A percentile compares a stretch with the other conserved stretches of the same genome.
phyloP scores from a whole-genome alignment of 1,139 yeast genomes.

The Saccharomyces hybrid region DNA sequence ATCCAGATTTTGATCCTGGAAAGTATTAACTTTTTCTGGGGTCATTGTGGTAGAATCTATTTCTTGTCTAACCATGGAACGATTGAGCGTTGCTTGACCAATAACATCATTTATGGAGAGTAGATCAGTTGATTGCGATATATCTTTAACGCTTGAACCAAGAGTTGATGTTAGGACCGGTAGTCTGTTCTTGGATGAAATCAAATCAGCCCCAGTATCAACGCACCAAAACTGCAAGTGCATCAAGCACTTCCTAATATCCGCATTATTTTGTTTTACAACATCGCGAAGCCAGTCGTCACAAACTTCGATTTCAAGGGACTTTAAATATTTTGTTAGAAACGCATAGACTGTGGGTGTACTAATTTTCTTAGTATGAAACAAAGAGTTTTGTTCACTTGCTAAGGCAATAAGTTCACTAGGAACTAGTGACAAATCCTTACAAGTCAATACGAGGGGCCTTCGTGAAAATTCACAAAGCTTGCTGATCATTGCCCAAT shows the following conservation, averaged over 20 bases:
- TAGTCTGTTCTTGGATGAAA: constrained; percentile 33
- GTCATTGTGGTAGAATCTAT: constrained; percentile 36
- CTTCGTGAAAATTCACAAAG: constrained; percentile 61
- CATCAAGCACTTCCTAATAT: constrained; percentile 50
- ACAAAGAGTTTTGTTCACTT: constrained; percentile 37
- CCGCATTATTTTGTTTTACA: constrained; percentile 35
- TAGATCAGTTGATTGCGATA: constrained; percentile 29
- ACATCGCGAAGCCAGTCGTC: constrained; percentile 33
- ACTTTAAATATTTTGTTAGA: constrained; percentile 34
- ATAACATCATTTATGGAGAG: constrained; percentile 39
- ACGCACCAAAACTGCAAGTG: constrained; percentile 46
- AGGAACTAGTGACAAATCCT: constrained; percentile 50
- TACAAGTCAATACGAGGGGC: constrained; percentile 75
- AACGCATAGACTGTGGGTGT: constrained; percentile 29
- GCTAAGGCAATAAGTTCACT: constrained; percentile 42
- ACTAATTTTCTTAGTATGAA: constrained; percentile 28
- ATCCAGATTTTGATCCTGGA: constrained; percentile 26
- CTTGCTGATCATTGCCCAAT: constrained; percentile 69
- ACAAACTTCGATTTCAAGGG: constrained; percentile 36
- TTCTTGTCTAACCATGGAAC: constrained; percentile 38
- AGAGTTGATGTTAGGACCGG: not conserved
- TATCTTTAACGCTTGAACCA: not conserved
- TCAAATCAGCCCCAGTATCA: not conserved
- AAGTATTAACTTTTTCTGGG: constrained; percentile 32
- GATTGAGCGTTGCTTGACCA: constrained; percentile 21